These are phyloP conservation scores for Mrakia gelida DNA, from an alignment of 768 basidiomycete genomes.

Conservation along the genomic window DNA sequence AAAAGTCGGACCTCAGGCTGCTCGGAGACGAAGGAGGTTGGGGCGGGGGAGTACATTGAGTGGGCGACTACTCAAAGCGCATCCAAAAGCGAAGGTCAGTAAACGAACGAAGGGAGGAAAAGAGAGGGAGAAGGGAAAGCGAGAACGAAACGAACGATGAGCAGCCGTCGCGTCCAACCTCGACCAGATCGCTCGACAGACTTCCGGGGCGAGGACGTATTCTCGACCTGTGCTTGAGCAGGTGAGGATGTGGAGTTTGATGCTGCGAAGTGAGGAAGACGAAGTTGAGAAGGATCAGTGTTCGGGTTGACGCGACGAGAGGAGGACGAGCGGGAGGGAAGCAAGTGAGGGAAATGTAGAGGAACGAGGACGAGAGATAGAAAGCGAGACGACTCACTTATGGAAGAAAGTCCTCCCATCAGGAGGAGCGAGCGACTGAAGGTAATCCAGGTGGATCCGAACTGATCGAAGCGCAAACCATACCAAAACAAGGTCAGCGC, in stretches of 20 bases:
- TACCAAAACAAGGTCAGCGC: not conserved
- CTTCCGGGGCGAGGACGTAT: slow-evolving; percentile 17
- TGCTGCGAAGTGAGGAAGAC: no score
- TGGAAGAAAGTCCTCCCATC: not conserved
- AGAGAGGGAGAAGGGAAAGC: not conserved
- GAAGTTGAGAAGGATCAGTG: not conserved
- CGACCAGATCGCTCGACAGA: slow-evolving; percentile 11
- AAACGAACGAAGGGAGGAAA: not conserved
- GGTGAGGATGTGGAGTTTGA: slow-evolving; percentile 11
- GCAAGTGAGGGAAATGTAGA: no score
- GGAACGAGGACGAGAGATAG: no score
- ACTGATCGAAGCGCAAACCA: not conserved
- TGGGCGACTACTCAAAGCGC: not conserved
- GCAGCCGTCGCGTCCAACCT: slow-evolving; percentile 3
- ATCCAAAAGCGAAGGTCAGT: not conserved
- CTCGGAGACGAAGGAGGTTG: not conserved
- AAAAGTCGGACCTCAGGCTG: not conserved
- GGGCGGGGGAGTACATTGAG: slow-evolving; percentile 13
- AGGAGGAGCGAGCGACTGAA: not conserved
- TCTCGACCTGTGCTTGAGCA: not conserved
- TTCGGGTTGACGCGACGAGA: not conserved
- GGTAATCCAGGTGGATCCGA: slow-evolving; percentile 4
- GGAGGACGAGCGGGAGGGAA: no score
- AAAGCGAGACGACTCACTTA: not conserved
- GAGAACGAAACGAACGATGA: not conserved